These are phyloP conservation scores for Sechiopsis laciniata DNA, from an alignment of 306 rosid species.

Conservation along the genomic window DNA sequence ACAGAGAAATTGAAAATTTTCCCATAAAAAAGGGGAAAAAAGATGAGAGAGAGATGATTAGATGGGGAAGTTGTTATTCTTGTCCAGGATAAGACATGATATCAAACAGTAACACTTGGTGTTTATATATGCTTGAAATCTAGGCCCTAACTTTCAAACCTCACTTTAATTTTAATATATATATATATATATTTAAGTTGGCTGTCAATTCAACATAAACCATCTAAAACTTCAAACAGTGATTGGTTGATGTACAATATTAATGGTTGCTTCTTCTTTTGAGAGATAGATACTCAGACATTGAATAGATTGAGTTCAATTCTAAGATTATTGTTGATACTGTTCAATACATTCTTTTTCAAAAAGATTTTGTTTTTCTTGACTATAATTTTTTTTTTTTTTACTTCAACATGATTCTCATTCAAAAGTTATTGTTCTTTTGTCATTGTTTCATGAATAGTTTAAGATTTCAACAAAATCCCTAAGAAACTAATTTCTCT, in stretches of 20 bases:
- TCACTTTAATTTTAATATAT: neutral
- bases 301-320: neutral
- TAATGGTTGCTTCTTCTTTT: conserved; percentile 19
- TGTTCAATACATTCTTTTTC: neutral
- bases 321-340: neutral
- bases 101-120: conserved; percentile 2
- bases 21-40: neutral
- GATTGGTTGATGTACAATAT: conserved; percentile 7
- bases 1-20: neutral
- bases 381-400: neutral
- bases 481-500: no score
- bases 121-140: conserved; percentile 18
- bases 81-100: conserved; percentile 11
- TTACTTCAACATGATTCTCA: neutral
- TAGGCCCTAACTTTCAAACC: conserved; percentile 17
- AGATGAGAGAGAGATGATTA: neutral
- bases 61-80: conserved; percentile 16
- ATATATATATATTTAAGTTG: neutral
- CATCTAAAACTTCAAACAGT: neutral
- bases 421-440: neutral
- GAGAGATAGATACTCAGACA: conserved; percentile 16
- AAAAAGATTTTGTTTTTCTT: neutral
- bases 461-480: no score
- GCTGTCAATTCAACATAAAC: conserved; percentile 9
- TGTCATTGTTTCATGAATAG: neutral